Evolutionary conservation across 495 filamentous ascomycete genomes (phyloP).

Genomic region (Aspergillus incahuasiensis): DNA sequence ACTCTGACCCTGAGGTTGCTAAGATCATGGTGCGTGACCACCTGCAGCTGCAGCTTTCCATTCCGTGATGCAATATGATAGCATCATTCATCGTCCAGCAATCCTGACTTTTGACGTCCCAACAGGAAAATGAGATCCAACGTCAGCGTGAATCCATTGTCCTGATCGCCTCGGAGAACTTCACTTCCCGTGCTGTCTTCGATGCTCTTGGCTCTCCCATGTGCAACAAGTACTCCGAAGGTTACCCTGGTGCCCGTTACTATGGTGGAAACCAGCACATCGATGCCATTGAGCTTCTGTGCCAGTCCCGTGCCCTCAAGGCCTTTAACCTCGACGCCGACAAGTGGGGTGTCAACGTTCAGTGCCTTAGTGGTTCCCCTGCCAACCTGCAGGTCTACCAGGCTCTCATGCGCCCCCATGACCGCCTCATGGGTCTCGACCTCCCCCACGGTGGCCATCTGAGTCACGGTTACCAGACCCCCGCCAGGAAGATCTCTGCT

Average conservation of each 20-base stretch:
- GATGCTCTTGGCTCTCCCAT: conserved; percentile 96
- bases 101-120: not conserved
- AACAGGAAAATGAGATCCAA: conserved; percentile 86
- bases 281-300: conserved; percentile 90
- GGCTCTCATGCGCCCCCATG: conserved; percentile 95
- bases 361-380: conserved; percentile 81
- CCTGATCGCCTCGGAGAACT: conserved; percentile 98
- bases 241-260: conserved; percentile 96
- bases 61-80: conserved; percentile 31
- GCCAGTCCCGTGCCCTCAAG: conserved; percentile 90
- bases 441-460: conserved; percentile 97
- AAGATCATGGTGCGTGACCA: conserved; percentile 76
- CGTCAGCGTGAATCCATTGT: conserved; percentile 98
- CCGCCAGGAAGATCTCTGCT: conserved; percentile 86
- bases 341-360: conserved; percentile 99
- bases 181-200: conserved; percentile 94
- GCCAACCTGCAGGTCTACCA: conserved; percentile 99
- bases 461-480: conserved; percentile 96
- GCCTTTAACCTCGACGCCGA: conserved; percentile 81
- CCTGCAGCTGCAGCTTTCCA: not conserved
- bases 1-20: conserved; percentile 86
- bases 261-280: conserved; percentile 99
- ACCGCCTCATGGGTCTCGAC: conserved; percentile 95
- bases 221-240: conserved; percentile 99
- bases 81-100: not conserved